Evolutionary conservation across 805 yeast genomes (phyloP).

Genomic region (Komagataella kurtzmanii): DNA sequence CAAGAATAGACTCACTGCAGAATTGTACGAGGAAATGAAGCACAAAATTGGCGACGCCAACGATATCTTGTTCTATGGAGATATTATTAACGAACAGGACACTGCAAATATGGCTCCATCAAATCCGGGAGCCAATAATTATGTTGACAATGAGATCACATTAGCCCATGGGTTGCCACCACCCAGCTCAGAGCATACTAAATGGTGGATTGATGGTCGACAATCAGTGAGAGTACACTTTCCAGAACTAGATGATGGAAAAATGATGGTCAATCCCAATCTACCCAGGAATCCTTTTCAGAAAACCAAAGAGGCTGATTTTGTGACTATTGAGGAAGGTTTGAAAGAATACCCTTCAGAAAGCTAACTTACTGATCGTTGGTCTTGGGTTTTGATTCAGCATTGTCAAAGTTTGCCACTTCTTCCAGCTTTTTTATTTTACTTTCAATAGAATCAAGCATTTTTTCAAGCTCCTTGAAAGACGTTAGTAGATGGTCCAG

Average conservation of each 20-base stretch:
- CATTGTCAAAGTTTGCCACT: conserved; percentile 18
- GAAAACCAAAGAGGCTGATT: conserved; percentile 36
- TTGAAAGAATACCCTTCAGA: background rate
- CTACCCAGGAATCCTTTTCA: conserved; percentile 65
- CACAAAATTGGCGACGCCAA: conserved; percentile 29
- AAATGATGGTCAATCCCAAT: conserved; percentile 46
- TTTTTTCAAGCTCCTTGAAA: conserved; percentile 34
- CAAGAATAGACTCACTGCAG: conserved; percentile 35
- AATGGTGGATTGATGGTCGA: conserved; percentile 91
- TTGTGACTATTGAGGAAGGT: conserved; percentile 16
- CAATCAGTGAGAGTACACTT: conserved; percentile 56
- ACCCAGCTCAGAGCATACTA: conserved; percentile 68
- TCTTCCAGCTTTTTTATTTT: conserved; percentile 22
- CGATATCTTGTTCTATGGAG: conserved; percentile 14
- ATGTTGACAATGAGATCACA: conserved; percentile 10
- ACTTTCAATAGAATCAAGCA: conserved; percentile 52
- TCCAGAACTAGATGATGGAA: conserved; percentile 24
- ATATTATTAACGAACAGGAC: conserved; percentile 11
- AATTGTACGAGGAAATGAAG: conserved; percentile 39
- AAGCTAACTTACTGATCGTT: background rate
- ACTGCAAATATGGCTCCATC: conserved; percentile 7
- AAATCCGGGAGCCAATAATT: conserved; percentile 6
- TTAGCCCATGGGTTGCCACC: conserved; percentile 51
- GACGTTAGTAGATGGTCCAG: background rate
- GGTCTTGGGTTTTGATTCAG: conserved; percentile 2